Base-by-base conservation (phyloP, 83 land plant species). In the Larix sibirica region DNA sequence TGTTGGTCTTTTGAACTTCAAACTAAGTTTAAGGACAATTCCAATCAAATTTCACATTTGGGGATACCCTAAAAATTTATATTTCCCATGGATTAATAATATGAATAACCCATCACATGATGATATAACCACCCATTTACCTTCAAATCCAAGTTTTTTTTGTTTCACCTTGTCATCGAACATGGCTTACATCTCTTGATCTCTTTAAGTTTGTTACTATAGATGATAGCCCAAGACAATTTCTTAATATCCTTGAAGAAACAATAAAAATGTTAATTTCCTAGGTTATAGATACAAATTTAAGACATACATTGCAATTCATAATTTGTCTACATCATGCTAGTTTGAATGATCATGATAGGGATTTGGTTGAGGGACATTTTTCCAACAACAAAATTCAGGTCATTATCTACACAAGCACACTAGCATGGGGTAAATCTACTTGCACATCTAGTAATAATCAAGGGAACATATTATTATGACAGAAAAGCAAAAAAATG, bases 41-140 rank as follows among this genome's bases (percentile, higher is more conserved):
- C 99, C 99, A 59, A 92, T 97, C 87, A 98, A 97, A 96, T 98
- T 97, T 70, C 99, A 97, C 87, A 97, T 97, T 58, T 92, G 96
- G 99, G 99, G 99, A 59, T 97, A 91, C 85, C 99, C 99, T 40
- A 98, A 98, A 42, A 97, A 97, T 75, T 96, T 88, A 67, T 97
- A 97, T 89, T 96, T 98, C 60, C 99, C 99, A 58, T 89, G 99
- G 47, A 97, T 97, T 98, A 97, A 96, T 85, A 96, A 97, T 90
- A 97, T 97, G 99, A 97, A 97, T 82, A 97, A 97, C 82, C 99
- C 99, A 71, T 81, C 99, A n/a, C 96, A 97, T 93, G 98, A 98
- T 79, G 99, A 98, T 76, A 97, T 97, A 74, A 88, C 93, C 71
- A 96, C 99, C n/a, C 99, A 97, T 89, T 97, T 98, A 10, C 98